These are phyloP conservation scores for Sarcocystis neurona DNA, from an alignment of 169 alveolate genomes.

Conservation along the genomic window DNA sequence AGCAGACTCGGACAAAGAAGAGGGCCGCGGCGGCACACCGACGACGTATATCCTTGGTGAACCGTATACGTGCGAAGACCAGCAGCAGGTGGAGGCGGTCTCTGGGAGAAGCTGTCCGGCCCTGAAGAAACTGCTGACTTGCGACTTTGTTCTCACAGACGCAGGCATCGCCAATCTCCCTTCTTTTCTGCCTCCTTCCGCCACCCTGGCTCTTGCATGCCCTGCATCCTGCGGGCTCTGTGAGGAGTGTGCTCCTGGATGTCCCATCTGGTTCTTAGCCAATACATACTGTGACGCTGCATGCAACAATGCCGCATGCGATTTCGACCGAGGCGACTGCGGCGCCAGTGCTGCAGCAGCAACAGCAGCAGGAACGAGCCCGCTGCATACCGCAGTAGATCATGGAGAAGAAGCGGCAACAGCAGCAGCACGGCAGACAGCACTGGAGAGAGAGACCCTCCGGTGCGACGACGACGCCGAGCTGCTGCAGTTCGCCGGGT, in stretches of 20 bases:
- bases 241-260: conserved; percentile 72
- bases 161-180: conserved; percentile 64
- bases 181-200: conserved; percentile 61
- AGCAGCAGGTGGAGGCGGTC: conserved; percentile 57
- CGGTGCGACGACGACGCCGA: too few relatives aligned
- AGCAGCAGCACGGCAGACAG: too few relatives aligned
- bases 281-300: conserved; percentile 69
- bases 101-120: conserved; percentile 59
- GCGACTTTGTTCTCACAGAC: conserved; percentile 60
- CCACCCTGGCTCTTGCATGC: conserved; percentile 72
- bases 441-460: too few relatives aligned
- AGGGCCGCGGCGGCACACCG: background rate
- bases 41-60: background rate
- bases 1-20: background rate
- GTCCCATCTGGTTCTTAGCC: conserved; percentile 73
- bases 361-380: background rate
- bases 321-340: conserved; percentile 75
- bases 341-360: too few relatives aligned
- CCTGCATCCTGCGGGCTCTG: conserved; percentile 75
- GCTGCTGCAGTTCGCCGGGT: too few relatives aligned
- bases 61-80: conserved; percentile 43
- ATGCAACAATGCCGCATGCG: conserved; percentile 72
- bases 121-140: conserved; percentile 59
- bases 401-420: conserved; percentile 27
- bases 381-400: conserved; percentile 23